These are phyloP conservation scores for Thecaphora frezii DNA, from an alignment of 1,284 basidiomycete species.

Conservation along the genomic window DNA sequence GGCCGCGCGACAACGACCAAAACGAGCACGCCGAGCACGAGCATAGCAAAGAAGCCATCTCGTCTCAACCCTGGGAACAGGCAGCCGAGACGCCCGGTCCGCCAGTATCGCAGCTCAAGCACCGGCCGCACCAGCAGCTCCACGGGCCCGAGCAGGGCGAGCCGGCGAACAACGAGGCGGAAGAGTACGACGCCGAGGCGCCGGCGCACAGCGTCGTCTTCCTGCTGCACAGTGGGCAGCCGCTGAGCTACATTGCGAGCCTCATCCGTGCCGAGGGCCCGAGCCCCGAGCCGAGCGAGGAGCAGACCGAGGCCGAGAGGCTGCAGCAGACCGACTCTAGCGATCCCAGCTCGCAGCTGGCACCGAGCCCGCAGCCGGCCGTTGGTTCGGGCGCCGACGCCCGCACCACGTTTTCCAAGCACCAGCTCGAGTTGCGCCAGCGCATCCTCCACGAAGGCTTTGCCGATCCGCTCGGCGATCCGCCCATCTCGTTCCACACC, in stretches of 20 bases:
- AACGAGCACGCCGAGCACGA: neutral
- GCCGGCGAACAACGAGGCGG: conserved; percentile 29
- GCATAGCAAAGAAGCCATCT: conserved; percentile 4
- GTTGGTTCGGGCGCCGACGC: conserved; percentile 21
- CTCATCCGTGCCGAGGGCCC: conserved; percentile 48
- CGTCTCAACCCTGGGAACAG: conserved; percentile 25
- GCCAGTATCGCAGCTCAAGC: conserved; percentile 29
- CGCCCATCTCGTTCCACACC: conserved; percentile 49
- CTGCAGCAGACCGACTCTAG: conserved; percentile 1
- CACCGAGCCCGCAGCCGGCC: neutral
- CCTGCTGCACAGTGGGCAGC: conserved; percentile 44
- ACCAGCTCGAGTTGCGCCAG: conserved; percentile 30
- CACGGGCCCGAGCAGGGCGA: conserved; percentile 39
- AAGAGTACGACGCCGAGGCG: conserved; percentile 45
- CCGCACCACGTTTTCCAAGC: conserved; percentile 15
- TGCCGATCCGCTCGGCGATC: conserved; percentile 36
- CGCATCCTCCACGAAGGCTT: conserved; percentile 33
- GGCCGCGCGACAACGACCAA: neutral
- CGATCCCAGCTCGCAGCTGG: neutral
- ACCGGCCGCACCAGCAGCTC: conserved; percentile 18
- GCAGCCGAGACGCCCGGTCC: conserved; percentile 27
- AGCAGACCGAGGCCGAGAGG: conserved; percentile 15
- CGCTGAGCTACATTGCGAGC: conserved; percentile 45
- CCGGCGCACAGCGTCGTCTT: conserved; percentile 49
- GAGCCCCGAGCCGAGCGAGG: conserved; percentile 27